Evolutionary conservation across 768 basidiomycete species (phyloP), one percentile per base, ranked within the genome.

Genomic region (Mrakia gelida): DNA sequence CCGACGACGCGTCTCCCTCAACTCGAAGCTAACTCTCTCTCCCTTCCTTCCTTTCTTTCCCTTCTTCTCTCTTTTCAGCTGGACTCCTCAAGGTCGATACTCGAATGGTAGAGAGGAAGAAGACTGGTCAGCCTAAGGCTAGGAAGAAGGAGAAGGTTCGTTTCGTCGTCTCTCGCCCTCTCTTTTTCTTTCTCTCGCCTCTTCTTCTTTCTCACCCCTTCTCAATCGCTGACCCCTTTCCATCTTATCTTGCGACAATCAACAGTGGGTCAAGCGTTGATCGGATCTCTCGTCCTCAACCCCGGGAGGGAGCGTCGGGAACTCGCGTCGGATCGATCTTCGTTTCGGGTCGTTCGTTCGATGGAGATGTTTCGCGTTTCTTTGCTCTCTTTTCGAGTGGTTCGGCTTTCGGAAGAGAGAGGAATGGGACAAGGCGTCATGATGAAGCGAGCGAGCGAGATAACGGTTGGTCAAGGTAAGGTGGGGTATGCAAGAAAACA

Each of bases 21-120:
- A 52, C 15, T 21, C 16, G 18, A 52, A 16, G 18, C 49, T 52
- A 21, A 52, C 15, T 38, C 54, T 15, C 21, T 21, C 23, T 13
- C 59, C 32, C 63, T 28, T 65, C 10, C 16, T 21, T 2, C 32
- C 63, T 28, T 65, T 9, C 16, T 21, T 2, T 65, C 43, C 45
- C 49, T 21, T 16, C 54, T 8, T 73, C n/a, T n/a, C 30, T 61
- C 13, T 18, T 68, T 23, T 13, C 41, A 75, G 75, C 59, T 70
- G 91, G 93, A 86, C 86, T 95, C 68, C 85, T 94, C 77, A 89
- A 90, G 84, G 90, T 95, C 81, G 96, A 99, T 87, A 94, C 95
- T 67, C 91, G 97, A 85, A 93, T 96, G 93, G 95, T 97, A 43
- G 96, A 99, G 86, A 88, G 96, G 81, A 99, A 99, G 87, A 99